phyloP scores from a whole-genome alignment of 495 filamentous ascomycete genomes.

The Penicillium canescens region DNA sequence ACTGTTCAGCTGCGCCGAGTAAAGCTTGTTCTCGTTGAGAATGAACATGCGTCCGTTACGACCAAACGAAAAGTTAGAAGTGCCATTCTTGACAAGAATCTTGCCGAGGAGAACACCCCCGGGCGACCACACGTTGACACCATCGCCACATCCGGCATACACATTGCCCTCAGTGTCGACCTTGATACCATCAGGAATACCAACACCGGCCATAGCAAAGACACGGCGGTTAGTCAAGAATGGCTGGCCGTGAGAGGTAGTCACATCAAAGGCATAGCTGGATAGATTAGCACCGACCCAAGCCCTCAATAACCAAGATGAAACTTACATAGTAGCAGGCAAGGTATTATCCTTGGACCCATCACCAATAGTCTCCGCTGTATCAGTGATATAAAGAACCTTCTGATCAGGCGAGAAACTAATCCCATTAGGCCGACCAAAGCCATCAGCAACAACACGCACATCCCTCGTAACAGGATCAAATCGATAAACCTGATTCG shows the following conservation, averaged over 20 bases:
- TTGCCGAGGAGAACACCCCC: slow-evolving; percentile 56
- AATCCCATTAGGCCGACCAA: slow-evolving; percentile 50
- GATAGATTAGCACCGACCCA: background rate
- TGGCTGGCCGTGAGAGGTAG: slow-evolving; percentile 20
- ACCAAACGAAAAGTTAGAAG: slow-evolving; percentile 48
- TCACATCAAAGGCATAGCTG: slow-evolving; percentile 32
- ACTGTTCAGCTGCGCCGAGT: slow-evolving; percentile 32
- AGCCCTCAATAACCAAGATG: background rate
- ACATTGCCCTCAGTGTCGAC: slow-evolving; percentile 60
- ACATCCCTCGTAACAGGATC: slow-evolving; percentile 46
- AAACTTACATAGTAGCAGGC: slow-evolving; percentile 31
- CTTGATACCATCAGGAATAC: slow-evolving; percentile 63
- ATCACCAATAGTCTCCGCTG: slow-evolving; percentile 28
- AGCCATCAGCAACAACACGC: slow-evolving; percentile 50
- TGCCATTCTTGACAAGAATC: slow-evolving; percentile 44
- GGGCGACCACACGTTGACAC: slow-evolving; percentile 61
- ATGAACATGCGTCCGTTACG: slow-evolving; percentile 42
- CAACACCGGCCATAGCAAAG: slow-evolving; percentile 57
- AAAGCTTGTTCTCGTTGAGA: slow-evolving; percentile 44
- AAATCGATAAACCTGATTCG: slow-evolving; percentile 52
- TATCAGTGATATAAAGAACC: slow-evolving; percentile 55
- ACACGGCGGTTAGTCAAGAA: slow-evolving; percentile 54
- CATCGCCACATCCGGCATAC: slow-evolving; percentile 61
- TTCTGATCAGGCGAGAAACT: slow-evolving; percentile 48
- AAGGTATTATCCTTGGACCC: slow-evolving; percentile 15